phyloP scores from a whole-genome alignment of 2,329 filamentous ascomycete genomes.

The Verticillium dahliae region DNA sequence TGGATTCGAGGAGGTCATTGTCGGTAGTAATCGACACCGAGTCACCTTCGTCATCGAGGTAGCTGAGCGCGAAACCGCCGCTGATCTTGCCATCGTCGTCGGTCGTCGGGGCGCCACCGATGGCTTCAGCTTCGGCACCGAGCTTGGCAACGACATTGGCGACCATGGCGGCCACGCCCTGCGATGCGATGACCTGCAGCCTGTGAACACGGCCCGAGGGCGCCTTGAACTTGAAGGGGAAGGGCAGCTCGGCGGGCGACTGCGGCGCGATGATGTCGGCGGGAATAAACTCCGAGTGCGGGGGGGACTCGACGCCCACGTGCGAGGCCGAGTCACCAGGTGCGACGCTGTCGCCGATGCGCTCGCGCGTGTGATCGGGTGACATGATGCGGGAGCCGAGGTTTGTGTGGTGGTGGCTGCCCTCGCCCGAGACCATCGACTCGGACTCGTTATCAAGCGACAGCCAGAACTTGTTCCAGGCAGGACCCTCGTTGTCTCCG shows the following conservation, averaged over 20 bases:
- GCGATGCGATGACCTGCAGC: constrained; percentile 73
- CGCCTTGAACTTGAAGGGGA: constrained; percentile 99
- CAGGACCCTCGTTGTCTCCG: constrained; percentile 84
- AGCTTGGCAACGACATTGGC: constrained; percentile 75
- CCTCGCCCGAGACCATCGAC: constrained; percentile 91
- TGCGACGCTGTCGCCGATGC: constrained; percentile 73
- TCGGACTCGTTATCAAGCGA: constrained; percentile 93
- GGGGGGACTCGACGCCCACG: constrained; percentile 71
- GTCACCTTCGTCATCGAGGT: constrained; percentile 94
- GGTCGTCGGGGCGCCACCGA: constrained; percentile 74
- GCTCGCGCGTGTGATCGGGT: constrained; percentile 67
- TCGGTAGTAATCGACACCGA: constrained; percentile 96
- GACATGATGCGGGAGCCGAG: constrained; percentile 71
- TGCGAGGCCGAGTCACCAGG: constrained; percentile 95
- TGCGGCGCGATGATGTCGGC: constrained; percentile 45
- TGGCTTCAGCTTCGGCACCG: constrained; percentile 70
- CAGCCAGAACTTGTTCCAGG: constrained; percentile 99
- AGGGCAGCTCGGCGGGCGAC: constrained; percentile 65
- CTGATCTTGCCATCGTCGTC: constrained; percentile 69
- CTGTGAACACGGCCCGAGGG: constrained; percentile 91
- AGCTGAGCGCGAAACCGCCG: constrained; percentile 85
- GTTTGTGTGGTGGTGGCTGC: constrained; percentile 59
- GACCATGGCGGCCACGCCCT: constrained; percentile 77
- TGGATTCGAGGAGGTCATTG: constrained; percentile 84
- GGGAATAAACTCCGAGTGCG: constrained; percentile 53